Conservation (phyloP, 805 yeast genomes). For the Lachancea waltii region DNA sequence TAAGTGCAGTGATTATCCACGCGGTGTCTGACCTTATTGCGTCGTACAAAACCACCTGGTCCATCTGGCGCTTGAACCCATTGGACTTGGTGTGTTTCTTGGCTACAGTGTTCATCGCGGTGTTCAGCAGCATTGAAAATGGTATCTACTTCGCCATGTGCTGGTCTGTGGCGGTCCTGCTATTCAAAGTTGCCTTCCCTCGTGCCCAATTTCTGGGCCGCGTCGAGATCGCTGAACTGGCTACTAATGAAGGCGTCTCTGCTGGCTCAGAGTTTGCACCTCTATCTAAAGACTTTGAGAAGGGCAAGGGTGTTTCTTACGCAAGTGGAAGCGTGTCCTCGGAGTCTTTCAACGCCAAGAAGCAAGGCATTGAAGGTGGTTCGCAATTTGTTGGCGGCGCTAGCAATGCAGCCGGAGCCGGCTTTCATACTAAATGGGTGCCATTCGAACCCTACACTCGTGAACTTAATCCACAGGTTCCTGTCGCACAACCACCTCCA, state of each 20-base stretch:
- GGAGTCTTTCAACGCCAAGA: neutral
- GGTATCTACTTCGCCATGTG: constrained; percentile 89
- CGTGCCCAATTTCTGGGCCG: constrained; percentile 78
- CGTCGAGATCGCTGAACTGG: constrained; percentile 63
- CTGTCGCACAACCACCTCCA: constrained; percentile 74
- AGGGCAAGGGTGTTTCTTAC: neutral
- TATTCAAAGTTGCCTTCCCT: constrained; percentile 75
- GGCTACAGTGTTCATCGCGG: constrained; percentile 65
- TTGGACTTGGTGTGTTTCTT: constrained; percentile 67
- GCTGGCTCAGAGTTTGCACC: too few relatives aligned
- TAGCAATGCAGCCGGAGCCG: constrained; percentile 21
- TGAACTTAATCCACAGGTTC: constrained; percentile 48
- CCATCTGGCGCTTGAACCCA: constrained; percentile 68
- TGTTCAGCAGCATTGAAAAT: constrained; percentile 72
- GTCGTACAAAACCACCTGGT: constrained; percentile 57
- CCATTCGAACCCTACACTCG: constrained; percentile 43
- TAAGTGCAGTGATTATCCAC: constrained; percentile 84
- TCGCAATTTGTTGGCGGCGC: neutral
- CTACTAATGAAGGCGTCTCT: neutral
- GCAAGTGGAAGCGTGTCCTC: neutral
- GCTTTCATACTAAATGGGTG: constrained; percentile 61
- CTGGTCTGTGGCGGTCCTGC: constrained; percentile 68
- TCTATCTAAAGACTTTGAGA: too few relatives aligned
- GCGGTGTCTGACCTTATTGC: constrained; percentile 85
- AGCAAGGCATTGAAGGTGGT: neutral